Base-by-base conservation (phyloP, 352 stramenopile species). In the Globisporangium heterothallicum region DNA sequence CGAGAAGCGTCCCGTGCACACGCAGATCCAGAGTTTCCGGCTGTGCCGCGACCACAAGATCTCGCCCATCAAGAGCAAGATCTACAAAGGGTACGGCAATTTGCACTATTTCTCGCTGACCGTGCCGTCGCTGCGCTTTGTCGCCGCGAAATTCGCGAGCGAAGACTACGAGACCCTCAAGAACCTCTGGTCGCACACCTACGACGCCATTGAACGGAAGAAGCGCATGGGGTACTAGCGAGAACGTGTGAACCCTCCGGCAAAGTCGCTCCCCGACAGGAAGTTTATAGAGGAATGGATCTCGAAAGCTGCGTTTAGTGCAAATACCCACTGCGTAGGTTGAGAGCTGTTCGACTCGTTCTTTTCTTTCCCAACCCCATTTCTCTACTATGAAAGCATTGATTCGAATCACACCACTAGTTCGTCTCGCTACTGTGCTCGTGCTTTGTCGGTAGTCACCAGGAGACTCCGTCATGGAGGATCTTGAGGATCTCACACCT, bases 1-100 rank as follows among this genome's bases (percentile, higher is more conserved):
- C 53, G 81, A 92, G 61, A 92, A 90, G 62, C 77, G 81, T 30
- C 62, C 74, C 13, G 78, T 92, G 19, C 79, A 87, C 57, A 90
- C 78, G 26, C 75, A 87, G 66, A 92, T 92, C 52, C 81, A 90
- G 56, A 88, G 78, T 7, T 92, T 92, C 69, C 76, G 81, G 0
- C 55, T 92, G 40, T 90, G 79, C 43, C 69, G 73, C 44, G 81
- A 92, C 63, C 81, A 92, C 75, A 89, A 92, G 42, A 84, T 89
- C 52, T 88, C 78, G 27, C 78, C 78, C 14, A 88, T 90, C 64
- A 90, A 90, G 60, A 85, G 64, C 74, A 92, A 92, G 59, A 92
- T 92, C 54, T 92, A 92, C 73, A 92, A 90, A 57, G 77, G 79
- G 26, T 92, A 90, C 40, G 81, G 78, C 49, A 88, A 90, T 43